Percentiles rank a stretch among this genome's conserved stretches.
phyloP scores from a whole-genome alignment of 169 alveolate genomes.

The Eimeria acervulina region DNA sequence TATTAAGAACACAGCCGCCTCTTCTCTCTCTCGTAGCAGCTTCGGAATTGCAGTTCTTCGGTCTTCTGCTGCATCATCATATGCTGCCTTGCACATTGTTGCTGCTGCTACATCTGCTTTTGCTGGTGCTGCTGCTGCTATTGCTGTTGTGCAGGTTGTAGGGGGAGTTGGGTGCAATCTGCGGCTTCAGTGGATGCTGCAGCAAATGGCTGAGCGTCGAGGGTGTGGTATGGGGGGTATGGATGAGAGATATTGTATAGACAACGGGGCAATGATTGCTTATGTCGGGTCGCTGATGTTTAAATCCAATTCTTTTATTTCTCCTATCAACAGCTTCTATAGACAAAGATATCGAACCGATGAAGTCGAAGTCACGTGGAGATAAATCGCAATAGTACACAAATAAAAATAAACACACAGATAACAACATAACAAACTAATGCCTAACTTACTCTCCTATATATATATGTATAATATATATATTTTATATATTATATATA shows the following conservation, averaged over 20 bases:
- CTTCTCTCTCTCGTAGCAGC: no score
- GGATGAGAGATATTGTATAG: conserved; percentile 99
- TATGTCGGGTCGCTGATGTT: conserved; percentile 95
- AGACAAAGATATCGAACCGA: conserved; percentile 97
- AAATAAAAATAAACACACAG: no score
- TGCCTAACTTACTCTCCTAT: no score
- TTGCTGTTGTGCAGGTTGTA: conserved; percentile 89
- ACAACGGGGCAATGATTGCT: conserved; percentile 99
- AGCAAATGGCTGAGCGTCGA: conserved; percentile 97
- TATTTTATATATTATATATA: no score
- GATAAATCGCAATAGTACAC: no score
- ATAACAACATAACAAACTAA: no score
- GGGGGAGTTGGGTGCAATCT: conserved; percentile 99
- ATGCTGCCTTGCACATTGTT: no score
- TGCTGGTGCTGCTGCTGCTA: background rate
- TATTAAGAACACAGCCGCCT: no score
- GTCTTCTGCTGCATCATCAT: background rate
- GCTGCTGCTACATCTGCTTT: background rate
- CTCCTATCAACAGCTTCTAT: conserved; percentile 90
- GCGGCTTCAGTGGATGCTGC: conserved; percentile 97
- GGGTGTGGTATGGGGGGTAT: conserved; percentile 98
- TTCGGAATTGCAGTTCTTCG: no score
- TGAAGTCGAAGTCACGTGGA: conserved; percentile 96
- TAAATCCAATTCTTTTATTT: conserved; percentile 86
- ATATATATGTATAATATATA: no score